Conservation (phyloP, 441 rosid genomes). For the Syzygium syzygioides region DNA sequence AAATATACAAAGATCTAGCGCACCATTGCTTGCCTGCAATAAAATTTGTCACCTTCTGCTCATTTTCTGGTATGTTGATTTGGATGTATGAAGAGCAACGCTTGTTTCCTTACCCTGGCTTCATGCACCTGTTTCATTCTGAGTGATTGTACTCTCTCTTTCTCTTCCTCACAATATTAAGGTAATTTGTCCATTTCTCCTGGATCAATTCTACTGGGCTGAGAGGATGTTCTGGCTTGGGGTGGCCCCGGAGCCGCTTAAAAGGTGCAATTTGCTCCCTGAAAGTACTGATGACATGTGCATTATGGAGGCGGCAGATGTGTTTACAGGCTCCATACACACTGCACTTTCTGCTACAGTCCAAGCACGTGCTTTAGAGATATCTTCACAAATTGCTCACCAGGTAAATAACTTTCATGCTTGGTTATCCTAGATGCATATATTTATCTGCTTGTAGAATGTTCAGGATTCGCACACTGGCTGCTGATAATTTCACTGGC, state of each 20-base stretch:
- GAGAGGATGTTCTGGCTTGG: constrained; percentile 93
- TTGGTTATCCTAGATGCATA: neutral
- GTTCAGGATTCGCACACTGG: neutral
- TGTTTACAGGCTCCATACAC: constrained; percentile 44
- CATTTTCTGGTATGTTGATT: neutral
- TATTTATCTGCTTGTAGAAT: neutral
- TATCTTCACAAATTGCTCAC: constrained; percentile 43
- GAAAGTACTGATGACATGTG: constrained; percentile 31
- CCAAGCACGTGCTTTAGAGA: constrained; percentile 44
- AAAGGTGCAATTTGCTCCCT: constrained; percentile 44
- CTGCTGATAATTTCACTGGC: neutral
- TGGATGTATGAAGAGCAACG: neutral
- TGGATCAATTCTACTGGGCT: constrained; percentile 97
- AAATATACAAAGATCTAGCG: neutral
- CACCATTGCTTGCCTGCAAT: neutral
- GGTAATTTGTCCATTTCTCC: constrained; percentile 84
- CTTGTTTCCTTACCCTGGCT: neutral
- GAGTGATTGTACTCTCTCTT: neutral
- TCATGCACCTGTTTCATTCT: neutral
- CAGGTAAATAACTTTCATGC: constrained; percentile 43
- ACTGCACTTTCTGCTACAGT: constrained; percentile 47
- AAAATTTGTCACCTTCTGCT: neutral
- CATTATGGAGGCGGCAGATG: constrained; percentile 40
- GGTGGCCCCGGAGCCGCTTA: constrained; percentile 76
- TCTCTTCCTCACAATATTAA: constrained; percentile 17